Evolutionary conservation across 306 rosid genomes (phyloP), one percentile per base, ranked within the genome.

Genomic region (Medicago truncatula): DNA sequence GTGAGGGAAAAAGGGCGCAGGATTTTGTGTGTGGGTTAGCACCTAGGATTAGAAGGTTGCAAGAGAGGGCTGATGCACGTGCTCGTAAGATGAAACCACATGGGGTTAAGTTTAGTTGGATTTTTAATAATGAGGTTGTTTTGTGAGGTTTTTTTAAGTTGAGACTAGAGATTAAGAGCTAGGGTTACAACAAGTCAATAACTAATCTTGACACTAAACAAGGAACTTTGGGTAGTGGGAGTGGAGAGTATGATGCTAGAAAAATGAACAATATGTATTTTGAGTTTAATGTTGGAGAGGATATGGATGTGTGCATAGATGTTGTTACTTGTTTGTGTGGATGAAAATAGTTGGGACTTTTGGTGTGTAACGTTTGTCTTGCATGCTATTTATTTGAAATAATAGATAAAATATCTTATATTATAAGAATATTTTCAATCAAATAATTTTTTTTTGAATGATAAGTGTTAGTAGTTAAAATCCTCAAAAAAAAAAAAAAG

Each of bases 1-100:
- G 36, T 0, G 89, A 85, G 56, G 93, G 86, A 0, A 56, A 58
- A 50, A 78, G 61, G 7, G 92, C 89, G 16, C 95, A 83, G 6
- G 89, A 87, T 17, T 89, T 28, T 2, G 92, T 87, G 67, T 89
- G 90, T 25, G 83, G 84, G 44, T 52, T 87, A 10, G 80, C 89
- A 7, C 88, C 77, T 5, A 81, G 91, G 81, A 88, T 86, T 56
- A 83, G 91, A 76, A 87, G 70, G 86, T 43, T 87, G 52, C 89
- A 89, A 38, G 91, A 83, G 76, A 76, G 88, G 1, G 89, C 91
- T 2, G 84, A 83, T 28, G 88, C 83, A 50, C 56, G 86, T 2
- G 91, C 91, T 0, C 67, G 49, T 49, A 86, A 86, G 61, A 61
- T 74, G 84, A 76, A 75, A 57, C 65, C 87, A 0, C 72, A 71